phyloP scores from a whole-genome alignment of 148 eudicot genomes.

The Dysphania ambrosioides region DNA sequence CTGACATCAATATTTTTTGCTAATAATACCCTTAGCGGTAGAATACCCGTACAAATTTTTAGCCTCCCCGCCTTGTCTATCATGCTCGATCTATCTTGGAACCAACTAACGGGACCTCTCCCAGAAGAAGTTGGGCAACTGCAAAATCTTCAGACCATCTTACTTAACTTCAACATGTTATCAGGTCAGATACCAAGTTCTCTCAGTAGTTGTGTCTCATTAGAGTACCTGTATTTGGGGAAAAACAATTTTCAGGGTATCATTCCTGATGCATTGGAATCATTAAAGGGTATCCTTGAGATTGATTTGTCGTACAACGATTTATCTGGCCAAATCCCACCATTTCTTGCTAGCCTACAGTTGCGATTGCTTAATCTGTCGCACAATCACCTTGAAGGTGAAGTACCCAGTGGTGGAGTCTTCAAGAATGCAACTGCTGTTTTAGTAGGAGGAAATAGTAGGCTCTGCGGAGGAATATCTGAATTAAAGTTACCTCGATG shows the following conservation, averaged over 20 bases:
- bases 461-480: constrained; percentile 41
- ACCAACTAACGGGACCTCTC: constrained; percentile 33
- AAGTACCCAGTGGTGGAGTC: constrained; percentile 33
- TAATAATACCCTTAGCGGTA: constrained; percentile 30
- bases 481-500: constrained; percentile 30
- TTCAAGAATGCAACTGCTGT: constrained; percentile 32
- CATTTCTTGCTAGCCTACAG: constrained; percentile 14
- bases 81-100: constrained; percentile 17
- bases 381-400: constrained; percentile 37
- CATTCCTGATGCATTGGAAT: constrained; percentile 8
- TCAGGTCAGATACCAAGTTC: constrained; percentile 36
- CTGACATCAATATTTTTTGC: constrained; percentile 24
- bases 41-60: constrained; percentile 35
- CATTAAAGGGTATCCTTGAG: constrained; percentile 21
- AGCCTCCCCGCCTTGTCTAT: constrained; percentile 11
- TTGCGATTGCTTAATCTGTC: constrained; percentile 26
- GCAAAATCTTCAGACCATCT: constrained; percentile 19
- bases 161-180: constrained; percentile 25
- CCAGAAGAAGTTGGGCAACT: constrained; percentile 32
- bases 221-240: constrained; percentile 23
- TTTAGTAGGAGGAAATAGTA: constrained; percentile 31
- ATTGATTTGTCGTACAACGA: constrained; percentile 40
- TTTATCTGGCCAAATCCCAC: constrained; percentile 37
- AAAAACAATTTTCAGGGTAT: constrained; percentile 32
- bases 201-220: constrained; percentile 25